Conservation (phyloP, 2,329 filamentous ascomycete genomes). For the Cryphonectria radicalis region DNA sequence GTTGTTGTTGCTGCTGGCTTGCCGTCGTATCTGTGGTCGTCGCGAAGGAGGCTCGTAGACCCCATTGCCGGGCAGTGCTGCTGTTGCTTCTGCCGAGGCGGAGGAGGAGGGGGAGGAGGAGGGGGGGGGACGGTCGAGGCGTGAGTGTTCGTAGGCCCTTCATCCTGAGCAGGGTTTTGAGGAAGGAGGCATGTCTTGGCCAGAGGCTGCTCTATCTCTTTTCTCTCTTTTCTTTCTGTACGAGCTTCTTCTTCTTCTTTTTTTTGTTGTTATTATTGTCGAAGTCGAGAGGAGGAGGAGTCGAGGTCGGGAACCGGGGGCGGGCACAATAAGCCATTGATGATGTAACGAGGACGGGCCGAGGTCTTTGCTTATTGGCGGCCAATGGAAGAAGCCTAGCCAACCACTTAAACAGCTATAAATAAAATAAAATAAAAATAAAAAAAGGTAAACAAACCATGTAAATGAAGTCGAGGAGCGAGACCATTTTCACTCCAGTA, state of each 20-base stretch:
- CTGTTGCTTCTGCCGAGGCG: neutral
- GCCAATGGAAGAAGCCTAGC: neutral
- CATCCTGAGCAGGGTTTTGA: constrained; percentile 15
- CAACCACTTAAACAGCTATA: neutral
- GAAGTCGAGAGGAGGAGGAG: neutral
- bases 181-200: constrained; percentile 15
- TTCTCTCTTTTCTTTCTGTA: too few relatives aligned
- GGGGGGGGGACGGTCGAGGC: neutral
- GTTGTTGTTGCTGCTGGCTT: constrained; percentile 30
- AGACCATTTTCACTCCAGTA: too few relatives aligned
- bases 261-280: neutral
- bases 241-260: neutral
- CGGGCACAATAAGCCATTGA: neutral
- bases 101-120: constrained; percentile 11
- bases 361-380: constrained; percentile 1
- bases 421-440: too few relatives aligned
- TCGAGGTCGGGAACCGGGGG: neutral
- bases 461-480: too few relatives aligned
- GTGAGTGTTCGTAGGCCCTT: constrained; percentile 22
- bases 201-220: constrained; percentile 12
- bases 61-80: constrained; percentile 12
- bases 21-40: constrained; percentile 40
- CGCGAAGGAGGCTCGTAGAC: constrained; percentile 44
- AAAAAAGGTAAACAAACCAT: neutral
- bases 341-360: neutral